A percentile compares a stretch with the other conserved stretches of the same genome.
phyloP scores from a whole-genome alignment of 2,329 filamentous ascomycete genomes.

The Trichophaea hybrida region DNA sequence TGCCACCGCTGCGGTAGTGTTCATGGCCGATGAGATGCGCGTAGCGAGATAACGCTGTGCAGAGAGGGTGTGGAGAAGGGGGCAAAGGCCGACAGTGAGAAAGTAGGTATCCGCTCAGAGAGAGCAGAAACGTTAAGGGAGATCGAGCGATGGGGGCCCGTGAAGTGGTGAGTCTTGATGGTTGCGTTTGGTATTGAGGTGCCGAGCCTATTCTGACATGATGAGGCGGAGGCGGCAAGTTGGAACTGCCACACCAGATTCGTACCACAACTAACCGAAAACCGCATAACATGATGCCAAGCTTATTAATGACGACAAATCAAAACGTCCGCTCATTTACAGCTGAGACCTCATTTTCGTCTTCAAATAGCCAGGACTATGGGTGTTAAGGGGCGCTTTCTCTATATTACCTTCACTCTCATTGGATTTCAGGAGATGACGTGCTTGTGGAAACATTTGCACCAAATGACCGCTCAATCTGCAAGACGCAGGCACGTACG shows the following conservation, averaged over 20 bases:
- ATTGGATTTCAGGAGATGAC: no score
- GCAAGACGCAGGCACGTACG: no score
- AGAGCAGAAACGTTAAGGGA: not conserved
- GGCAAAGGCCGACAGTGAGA: not conserved
- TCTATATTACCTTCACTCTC: no score
- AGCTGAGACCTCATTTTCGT: no score
- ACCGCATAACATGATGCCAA: not conserved
- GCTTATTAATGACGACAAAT: not conserved
- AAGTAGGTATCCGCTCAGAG: not conserved
- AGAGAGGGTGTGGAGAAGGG: no score
- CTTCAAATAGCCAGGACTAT: no score
- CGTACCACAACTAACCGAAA: not conserved
- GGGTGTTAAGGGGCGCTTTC: no score
- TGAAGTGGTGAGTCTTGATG: not conserved
- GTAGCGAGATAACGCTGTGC: not conserved
- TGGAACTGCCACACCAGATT: not conserved
- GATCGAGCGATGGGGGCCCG: not conserved
- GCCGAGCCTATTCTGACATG: not conserved
- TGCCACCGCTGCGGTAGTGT: slow-evolving; percentile 11
- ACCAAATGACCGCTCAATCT: no score
- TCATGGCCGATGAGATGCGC: slow-evolving; percentile 11
- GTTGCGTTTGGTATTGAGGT: not conserved
- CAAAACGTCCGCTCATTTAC: no score
- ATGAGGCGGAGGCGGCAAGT: not conserved
- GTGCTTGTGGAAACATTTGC: no score